Percentiles rank a stretch among this genome's conserved stretches.
These are phyloP conservation scores for Vitis vinifera DNA, from an alignment of 164 flowering plant genomes.

Conservation along the genomic window DNA sequence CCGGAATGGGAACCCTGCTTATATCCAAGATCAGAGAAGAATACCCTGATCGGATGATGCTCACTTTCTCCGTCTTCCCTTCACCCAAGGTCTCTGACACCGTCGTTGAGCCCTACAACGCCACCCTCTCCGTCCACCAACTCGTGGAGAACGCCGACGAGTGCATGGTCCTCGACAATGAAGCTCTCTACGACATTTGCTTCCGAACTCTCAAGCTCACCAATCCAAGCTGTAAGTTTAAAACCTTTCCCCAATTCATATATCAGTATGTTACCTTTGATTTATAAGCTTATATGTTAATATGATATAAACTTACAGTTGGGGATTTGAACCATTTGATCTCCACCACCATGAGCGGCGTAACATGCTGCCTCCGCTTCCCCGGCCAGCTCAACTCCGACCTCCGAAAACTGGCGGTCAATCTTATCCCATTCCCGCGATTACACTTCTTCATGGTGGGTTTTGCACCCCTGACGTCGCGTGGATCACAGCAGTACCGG, in stretches of 20 bases:
- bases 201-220: slow-evolving; percentile 69
- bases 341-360: slow-evolving; percentile 76
- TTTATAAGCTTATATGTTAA: too few relatives aligned
- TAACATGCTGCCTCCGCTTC: slow-evolving; percentile 75
- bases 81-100: slow-evolving; percentile 72
- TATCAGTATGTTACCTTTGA: too few relatives aligned
- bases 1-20: slow-evolving; percentile 67
- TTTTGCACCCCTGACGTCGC: slow-evolving; percentile 66
- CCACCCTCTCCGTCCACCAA: slow-evolving; percentile 71
- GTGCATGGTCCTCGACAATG: slow-evolving; percentile 74
- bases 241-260: too few relatives aligned
- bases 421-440: slow-evolving; percentile 75
- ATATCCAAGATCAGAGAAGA: slow-evolving; percentile 67
- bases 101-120: slow-evolving; percentile 71
- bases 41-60: slow-evolving; percentile 68
- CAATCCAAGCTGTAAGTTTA: slow-evolving; percentile 62
- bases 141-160: slow-evolving; percentile 69
- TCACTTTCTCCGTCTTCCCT: slow-evolving; percentile 66
- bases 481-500: slow-evolving; percentile 63
- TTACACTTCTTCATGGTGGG: slow-evolving; percentile 83
- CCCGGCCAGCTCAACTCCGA: slow-evolving; percentile 79
- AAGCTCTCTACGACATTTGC: slow-evolving; percentile 70
- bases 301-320: slow-evolving; percentile 30
- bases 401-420: slow-evolving; percentile 71
- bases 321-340: slow-evolving; percentile 75